Conservation (phyloP, 306 rosid species). For the Chamaecrista fasciculata region DNA sequence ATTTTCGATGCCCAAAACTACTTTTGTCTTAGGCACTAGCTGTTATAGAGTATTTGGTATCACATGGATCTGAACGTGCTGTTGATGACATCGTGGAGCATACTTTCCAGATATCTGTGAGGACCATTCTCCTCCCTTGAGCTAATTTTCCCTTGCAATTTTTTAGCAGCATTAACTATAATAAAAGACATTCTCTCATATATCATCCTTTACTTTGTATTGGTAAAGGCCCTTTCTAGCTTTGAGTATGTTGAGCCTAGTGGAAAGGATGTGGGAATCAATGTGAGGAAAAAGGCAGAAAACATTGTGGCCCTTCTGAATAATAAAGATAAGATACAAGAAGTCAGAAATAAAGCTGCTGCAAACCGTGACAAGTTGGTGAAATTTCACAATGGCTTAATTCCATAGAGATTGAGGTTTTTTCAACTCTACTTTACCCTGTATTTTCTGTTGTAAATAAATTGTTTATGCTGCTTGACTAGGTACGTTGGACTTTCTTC, state of each 20-base stretch:
- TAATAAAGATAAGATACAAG: constrained; percentile 88
- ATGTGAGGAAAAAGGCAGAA: constrained; percentile 96
- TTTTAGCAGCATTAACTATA: constrained; percentile 19
- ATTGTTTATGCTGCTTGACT: constrained; percentile 33
- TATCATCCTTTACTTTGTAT: constrained; percentile 30
- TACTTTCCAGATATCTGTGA: constrained; percentile 94
- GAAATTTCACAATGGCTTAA: constrained; percentile 22
- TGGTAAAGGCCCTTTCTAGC: constrained; percentile 77
- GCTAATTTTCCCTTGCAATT: constrained; percentile 25
- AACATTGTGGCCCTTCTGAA: constrained; percentile 73
- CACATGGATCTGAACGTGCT: constrained; percentile 96
- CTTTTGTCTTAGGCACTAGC: constrained; percentile 79
- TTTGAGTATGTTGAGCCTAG: constrained; percentile 96
- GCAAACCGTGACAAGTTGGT: constrained; percentile 92
- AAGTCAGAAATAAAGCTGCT: constrained; percentile 87
- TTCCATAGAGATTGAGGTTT: constrained; percentile 13
- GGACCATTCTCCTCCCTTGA: constrained; percentile 26
- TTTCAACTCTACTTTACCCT: constrained; percentile 17
- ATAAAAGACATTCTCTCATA: constrained; percentile 19
- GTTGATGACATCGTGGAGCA: constrained; percentile 97
- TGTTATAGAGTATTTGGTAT: constrained; percentile 89
- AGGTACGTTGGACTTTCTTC: constrained; percentile 97
- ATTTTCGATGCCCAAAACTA: constrained; percentile 32
- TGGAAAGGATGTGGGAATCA: constrained; percentile 94
- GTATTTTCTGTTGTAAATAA: constrained; percentile 22